These are phyloP conservation scores for Wickerhamiella sergipiensis DNA, from an alignment of 805 yeast species.

Conservation along the genomic window DNA sequence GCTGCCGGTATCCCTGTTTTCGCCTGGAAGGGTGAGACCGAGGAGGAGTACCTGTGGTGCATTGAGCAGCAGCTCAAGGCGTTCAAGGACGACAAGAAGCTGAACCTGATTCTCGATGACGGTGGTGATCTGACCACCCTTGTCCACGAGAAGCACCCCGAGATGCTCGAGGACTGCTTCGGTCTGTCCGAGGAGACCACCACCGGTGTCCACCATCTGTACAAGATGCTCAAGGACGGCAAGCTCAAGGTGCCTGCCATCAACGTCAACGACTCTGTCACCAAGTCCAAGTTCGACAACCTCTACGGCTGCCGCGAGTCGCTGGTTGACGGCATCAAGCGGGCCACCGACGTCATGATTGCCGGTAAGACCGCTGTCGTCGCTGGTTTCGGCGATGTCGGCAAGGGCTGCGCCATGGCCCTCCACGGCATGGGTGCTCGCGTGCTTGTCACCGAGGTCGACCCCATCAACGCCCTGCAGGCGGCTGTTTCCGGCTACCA, in stretches of 20 bases:
- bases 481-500: conserved; percentile 99
- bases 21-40: conserved; percentile 99
- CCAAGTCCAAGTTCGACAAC: conserved; percentile 99
- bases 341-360: conserved; percentile 99
- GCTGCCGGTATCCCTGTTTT: conserved; percentile 98
- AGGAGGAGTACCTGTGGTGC: conserved; percentile 99
- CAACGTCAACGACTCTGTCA: conserved; percentile 96
- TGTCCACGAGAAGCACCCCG: conserved; percentile 97
- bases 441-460: conserved; percentile 92
- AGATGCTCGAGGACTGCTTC: conserved; percentile 85
- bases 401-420: conserved; percentile 99
- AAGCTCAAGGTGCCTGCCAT: conserved; percentile 93
- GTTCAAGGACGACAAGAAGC: conserved; percentile 88
- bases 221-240: conserved; percentile 85
- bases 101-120: conserved; percentile 94
- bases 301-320: conserved; percentile 99
- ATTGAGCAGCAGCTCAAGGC: conserved; percentile 97
- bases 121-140: conserved; percentile 98
- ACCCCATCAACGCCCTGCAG: conserved; percentile 97
- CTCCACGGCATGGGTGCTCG: conserved; percentile 98
- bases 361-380: conserved; percentile 99
- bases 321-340: conserved; percentile 94
- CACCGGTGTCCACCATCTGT: conserved; percentile 98
- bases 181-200: conserved; percentile 99
- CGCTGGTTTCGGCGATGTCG: conserved; percentile 99